Base-by-base conservation (phyloP, 1,284 basidiomycete genomes). In the Melampsora abietis-canadensis region DNA sequence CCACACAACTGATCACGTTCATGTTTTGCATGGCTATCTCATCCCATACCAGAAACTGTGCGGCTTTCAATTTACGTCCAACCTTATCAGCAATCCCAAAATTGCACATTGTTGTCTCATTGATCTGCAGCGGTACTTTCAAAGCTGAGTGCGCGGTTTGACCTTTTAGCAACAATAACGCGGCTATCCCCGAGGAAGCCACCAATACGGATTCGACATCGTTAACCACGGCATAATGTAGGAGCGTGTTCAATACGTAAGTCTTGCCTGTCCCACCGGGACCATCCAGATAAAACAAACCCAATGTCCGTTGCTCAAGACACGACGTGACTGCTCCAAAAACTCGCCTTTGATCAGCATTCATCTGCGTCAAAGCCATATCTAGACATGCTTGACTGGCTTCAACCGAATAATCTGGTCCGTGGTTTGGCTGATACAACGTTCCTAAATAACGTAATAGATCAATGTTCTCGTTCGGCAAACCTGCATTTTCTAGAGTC, bases 211-310 rank as follows among this genome's bases (percentile, higher is more conserved):
- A 77, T 85, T 82, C 14, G 76, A 24, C 0, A 78, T n/a, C 79
- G 34, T 34, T 34, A 8, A 34, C 4, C 34, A 34, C 34, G 2
- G 85, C n/a, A 5, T 74, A 51, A 68, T 80, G 60, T 74, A 82
- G 82, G 60, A 87, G 74, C 0, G 83, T 82, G 10, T 83, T 85
- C 76, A 83, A 83, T 0, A 86, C 54, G 79, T 82, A 87, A 0
- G 85, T 87, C 76, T 87, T 87, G 2, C 85, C 85, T 76, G 82
- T n/a, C n/a, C n/a, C n/a, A n/a, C n/a, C n/a, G n/a, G n/a, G n/a
- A n/a, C n/a, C n/a, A n/a, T n/a, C n/a, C 3, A 83, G 0, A 34
- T 34, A 34, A 3, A 34, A 34, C 34, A 34, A 34, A 34, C 34
- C 34, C 3, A 3, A 3, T 3, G 4, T 3, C 34, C 8, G 34